These are phyloP conservation scores for Sequoia sempervirens DNA, from an alignment of 75 land plant species.

Conservation along the genomic window DNA sequence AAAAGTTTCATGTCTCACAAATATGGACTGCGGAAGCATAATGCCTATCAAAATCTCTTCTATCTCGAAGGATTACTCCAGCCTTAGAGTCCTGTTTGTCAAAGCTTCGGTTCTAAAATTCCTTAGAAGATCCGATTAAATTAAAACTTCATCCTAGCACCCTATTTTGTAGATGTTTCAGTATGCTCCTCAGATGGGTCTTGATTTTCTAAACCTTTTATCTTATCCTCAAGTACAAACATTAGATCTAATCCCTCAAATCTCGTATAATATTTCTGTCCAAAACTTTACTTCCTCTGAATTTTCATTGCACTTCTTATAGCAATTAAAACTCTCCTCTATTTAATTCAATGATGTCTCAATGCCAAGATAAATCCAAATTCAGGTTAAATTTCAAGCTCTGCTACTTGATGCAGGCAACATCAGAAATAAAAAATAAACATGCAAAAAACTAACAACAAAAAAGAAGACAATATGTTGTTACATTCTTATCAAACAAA, in stretches of 20 bases:
- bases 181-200: not conserved
- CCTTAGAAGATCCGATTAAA: too few relatives aligned
- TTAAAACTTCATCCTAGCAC: not conserved
- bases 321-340: not conserved
- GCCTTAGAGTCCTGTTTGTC: not conserved
- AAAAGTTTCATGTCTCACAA: too few relatives aligned
- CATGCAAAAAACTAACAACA: too few relatives aligned
- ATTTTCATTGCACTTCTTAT: not conserved
- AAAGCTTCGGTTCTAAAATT: not conserved
- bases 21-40: too few relatives aligned
- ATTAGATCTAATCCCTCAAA: not conserved
- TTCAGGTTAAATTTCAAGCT: not conserved
- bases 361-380: not conserved
- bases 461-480: not conserved
- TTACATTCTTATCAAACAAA: not conserved
- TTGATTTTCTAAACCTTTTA: not conserved
- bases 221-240: not conserved
- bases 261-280: not conserved
- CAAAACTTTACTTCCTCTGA: not conserved
- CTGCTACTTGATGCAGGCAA: not conserved
- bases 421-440: not conserved
- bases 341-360: not conserved
- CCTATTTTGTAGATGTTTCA: not conserved
- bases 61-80: not conserved
- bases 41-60: not conserved